Percentiles rank a stretch among this genome's conserved stretches.
phyloP scores from a whole-genome alignment of 306 rosid species.

The Pyrus pyrifolia region DNA sequence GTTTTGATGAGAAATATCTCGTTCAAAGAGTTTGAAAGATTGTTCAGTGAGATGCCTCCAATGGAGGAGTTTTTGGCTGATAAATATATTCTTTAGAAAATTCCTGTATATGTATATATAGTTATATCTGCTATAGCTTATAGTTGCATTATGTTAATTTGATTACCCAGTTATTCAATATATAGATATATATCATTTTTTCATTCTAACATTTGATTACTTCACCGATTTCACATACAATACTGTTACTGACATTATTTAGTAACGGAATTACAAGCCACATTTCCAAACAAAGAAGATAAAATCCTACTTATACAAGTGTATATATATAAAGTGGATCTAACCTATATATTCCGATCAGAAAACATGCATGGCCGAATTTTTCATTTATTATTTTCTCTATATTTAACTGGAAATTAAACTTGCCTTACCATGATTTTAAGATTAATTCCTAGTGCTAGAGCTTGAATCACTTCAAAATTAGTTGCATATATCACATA shows the following conservation, averaged over 20 bases:
- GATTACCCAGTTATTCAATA: neutral
- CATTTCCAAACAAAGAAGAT: neutral
- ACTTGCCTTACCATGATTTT: neutral
- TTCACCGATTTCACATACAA: neutral
- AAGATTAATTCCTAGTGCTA: neutral
- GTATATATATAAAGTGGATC: neutral
- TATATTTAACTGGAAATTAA: too few species aligned
- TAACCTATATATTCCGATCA: neutral
- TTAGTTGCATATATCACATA: neutral
- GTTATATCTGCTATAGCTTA: neutral
- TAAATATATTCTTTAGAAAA: neutral
- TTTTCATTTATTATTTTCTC: neutral
- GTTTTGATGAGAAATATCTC: slow-evolving; percentile 41
- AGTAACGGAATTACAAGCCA: neutral
- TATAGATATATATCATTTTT: neutral
- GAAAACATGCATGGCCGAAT: neutral
- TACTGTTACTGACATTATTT: neutral
- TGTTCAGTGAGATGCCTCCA: slow-evolving; percentile 52
- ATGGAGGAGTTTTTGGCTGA: slow-evolving; percentile 28
- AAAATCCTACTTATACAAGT: neutral
- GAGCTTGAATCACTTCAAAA: neutral
- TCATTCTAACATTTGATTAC: neutral
- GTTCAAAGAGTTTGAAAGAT: slow-evolving; percentile 56
- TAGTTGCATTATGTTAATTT: neutral
- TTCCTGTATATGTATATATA: neutral